Base-by-base conservation (phyloP, 148 eudicot species). In the Polygonum aviculare region DNA sequence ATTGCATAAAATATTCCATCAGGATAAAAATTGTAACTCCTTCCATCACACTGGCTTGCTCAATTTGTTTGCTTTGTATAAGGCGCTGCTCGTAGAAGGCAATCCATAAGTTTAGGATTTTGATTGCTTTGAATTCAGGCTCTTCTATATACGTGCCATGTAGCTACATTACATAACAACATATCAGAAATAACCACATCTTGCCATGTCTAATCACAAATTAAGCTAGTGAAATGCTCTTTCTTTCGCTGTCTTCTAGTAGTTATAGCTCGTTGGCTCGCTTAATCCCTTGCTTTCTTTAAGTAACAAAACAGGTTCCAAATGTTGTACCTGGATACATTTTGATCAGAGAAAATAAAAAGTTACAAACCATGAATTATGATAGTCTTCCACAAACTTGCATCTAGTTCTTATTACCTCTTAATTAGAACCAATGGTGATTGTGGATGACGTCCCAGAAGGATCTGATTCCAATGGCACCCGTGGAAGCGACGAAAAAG, bases 401-500 rank as follows among this genome's bases (percentile, higher is more conserved):
- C 48, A 44, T 44, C 8, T 44, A 44, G 48, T 44, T 44, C 60
- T 55, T 55, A 55, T 55, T 55, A 55, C 60, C 60, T 55, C 26
- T 7, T 9, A 57, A 19, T 19, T 19, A 57, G 63, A 57, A 57
- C 22, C 33, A 22, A 19, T 57, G 33, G 21, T 54, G 21, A 54
- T 54, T 54, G 21, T 54, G 22, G 22, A 54, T 54, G 21, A 54
- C 22, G n/a, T n/a, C n/a, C 59, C 8, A 54, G 59, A 54, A 0
- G 22, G 8, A 12, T 69, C 54, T 33, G n/a, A n/a, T n/a, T n/a
- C n/a, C n/a, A 16, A 65, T 72, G 2, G 59, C 45, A 40, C 59
- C 51, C 48, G 60, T 22, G 44, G 62, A 73, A 80, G 59, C 70
- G 77, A 67, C 59, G 40, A 73, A 11, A 75, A 45, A 12, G 69